These are phyloP conservation scores for Nigrospora oryzae DNA, from an alignment of 2,329 filamentous ascomycete species.

Conservation along the genomic window DNA sequence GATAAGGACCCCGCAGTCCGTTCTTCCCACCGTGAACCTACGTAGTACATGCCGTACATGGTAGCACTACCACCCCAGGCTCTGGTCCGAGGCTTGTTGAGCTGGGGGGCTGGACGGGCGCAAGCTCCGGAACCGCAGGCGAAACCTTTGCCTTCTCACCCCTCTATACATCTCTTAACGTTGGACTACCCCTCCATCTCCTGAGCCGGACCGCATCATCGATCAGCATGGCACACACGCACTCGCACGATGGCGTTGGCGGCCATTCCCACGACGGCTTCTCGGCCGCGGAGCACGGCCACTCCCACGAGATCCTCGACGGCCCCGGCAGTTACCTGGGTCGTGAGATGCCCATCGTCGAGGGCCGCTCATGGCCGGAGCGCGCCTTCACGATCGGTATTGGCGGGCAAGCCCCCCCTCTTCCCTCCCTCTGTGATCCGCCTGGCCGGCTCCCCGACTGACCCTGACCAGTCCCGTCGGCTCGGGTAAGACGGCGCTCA, in stretches of 20 bases:
- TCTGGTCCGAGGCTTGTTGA: no score
- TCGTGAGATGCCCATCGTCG: slow-evolving; percentile 87
- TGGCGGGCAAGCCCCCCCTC: slow-evolving; percentile 64
- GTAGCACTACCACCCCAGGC: no score
- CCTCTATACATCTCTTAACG: no score
- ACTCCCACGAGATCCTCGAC: slow-evolving; percentile 91
- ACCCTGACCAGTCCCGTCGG: slow-evolving; percentile 66
- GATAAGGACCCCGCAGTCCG: no score
- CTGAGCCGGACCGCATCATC: not conserved
- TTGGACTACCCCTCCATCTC: no score
- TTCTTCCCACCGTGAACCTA: no score
- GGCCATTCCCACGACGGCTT: slow-evolving; percentile 41
- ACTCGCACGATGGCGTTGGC: slow-evolving; percentile 46
- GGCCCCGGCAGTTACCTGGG: slow-evolving; percentile 85
- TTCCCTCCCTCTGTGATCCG: not conserved
- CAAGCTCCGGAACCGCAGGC: no score
- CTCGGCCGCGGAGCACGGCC: slow-evolving; percentile 69
- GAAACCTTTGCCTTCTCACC: no score
- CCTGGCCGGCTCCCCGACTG: not conserved
- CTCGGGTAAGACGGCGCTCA: slow-evolving; percentile 93
- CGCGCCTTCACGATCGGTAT: slow-evolving; percentile 96
- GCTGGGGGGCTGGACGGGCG: no score
- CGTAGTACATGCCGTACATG: no score
- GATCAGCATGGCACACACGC: slow-evolving; percentile 28
- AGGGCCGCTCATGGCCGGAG: slow-evolving; percentile 80